phyloP scores from a whole-genome alignment of 345 rosid genomes.

The Populus tremula region DNA sequence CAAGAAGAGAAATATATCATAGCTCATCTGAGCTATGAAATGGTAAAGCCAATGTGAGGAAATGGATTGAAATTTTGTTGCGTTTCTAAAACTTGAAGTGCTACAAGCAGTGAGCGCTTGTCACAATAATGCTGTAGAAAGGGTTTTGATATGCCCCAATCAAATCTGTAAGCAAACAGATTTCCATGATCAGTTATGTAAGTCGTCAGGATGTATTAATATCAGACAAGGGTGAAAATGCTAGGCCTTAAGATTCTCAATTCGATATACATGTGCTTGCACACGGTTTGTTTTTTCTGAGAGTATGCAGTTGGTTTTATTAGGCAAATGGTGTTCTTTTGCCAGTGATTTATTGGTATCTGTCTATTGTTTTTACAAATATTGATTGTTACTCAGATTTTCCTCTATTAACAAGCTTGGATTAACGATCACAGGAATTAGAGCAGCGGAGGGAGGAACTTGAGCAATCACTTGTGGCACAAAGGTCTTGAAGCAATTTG shows the following conservation, averaged over 20 bases:
- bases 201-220: neutral
- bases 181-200: neutral
- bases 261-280: neutral
- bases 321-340: neutral
- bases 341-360: neutral
- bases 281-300: neutral
- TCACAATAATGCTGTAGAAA: neutral
- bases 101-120: neutral
- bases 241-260: neutral
- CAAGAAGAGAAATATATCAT: neutral
- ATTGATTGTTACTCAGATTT: neutral
- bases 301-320: neutral
- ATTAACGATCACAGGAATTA: conserved; percentile 52
- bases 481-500: conserved; percentile 33
- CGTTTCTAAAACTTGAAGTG: neutral
- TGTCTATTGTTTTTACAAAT: neutral
- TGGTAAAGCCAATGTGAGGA: neutral
- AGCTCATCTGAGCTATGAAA: neutral
- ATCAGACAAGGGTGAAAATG: neutral
- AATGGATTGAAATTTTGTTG: neutral
- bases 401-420: neutral
- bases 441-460: conserved; percentile 78
- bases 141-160: neutral
- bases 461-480: conserved; percentile 70
- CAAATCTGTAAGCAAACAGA: too few relatives aligned